Base-by-base conservation (phyloP, 345 rosid genomes). In the Eucalyptus globulus region DNA sequence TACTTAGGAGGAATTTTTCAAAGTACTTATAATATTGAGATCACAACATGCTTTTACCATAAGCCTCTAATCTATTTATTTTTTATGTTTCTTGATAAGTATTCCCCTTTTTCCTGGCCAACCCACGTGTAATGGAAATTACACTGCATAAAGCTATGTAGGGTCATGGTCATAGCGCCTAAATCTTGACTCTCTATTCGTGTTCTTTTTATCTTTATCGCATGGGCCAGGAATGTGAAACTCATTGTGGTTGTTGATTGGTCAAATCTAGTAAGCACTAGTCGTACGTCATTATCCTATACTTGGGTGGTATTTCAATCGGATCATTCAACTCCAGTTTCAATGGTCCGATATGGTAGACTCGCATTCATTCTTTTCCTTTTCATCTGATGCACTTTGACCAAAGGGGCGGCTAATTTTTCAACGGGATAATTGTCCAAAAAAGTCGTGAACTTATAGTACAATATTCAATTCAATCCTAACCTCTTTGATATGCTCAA, bases 391-490 rank as follows among this genome's bases (percentile, higher is more conserved):
- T 76, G 47, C 27, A 0, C 83, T 10, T 72, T 72, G 83, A 72
- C 45, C 27, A 1, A 21, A 1, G 19, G 5, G 81, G 22, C 26
- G 27, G 81, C 24, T 19, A 69, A 31, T 69, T 69, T 69, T 11
- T 69, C 43, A 5, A 9, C 12, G 3, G 27, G 21, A 10, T 0
- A 2, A 37, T 72, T 34, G 26, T 11, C 5, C 14, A 7, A 37
- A 15, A 72, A 72, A 69, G 3, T 34, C 4, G 0, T 1, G 6
- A 69, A 34, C 0, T 10, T 31, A 34, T n/a, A 13, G 1, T 6
- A 14, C 3, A 0, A 7, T 4, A 1, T 4, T 8, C 11, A n/a
- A 13, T n/a, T n/a, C 0, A 14, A 1, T 65, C 21, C 2, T 7
- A 14, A 65, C 9, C 6, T n/a, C 9, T 65, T 65, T 0, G 11